Conservation (phyloP, 495 filamentous ascomycete genomes). For the Diplogelasinospora grovesii region DNA sequence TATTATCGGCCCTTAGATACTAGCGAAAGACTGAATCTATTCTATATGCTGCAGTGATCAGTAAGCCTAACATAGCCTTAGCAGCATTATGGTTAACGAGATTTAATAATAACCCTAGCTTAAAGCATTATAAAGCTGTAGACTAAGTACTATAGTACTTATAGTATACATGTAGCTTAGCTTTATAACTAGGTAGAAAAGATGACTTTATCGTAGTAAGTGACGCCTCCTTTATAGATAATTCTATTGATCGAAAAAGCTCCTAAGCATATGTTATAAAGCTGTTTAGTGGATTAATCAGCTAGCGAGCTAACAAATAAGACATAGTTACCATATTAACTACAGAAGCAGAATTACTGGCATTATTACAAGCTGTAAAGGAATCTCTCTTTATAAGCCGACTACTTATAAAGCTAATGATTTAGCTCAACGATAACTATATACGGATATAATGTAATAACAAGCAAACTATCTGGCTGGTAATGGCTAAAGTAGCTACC, state of each 20-base stretch:
- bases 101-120: conserved; percentile 7
- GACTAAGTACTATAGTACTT: conserved; percentile 10
- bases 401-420: too few species aligned
- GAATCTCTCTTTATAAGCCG: too few species aligned
- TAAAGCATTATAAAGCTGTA: conserved; percentile 3
- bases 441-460: too few species aligned
- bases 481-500: too few species aligned
- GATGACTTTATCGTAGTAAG: conserved; percentile 6
- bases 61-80: conserved; percentile 10
- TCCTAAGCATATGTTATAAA: too few species aligned
- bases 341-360: too few species aligned
- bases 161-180: not conserved
- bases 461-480: too few species aligned
- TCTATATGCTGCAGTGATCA: conserved; percentile 9
- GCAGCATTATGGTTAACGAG: not conserved
- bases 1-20: not conserved
- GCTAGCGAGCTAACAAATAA: too few species aligned
- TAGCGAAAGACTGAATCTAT: conserved; percentile 6
- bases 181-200: conserved; percentile 4
- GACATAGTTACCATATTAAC: too few species aligned
- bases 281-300: too few species aligned
- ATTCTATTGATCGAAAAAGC: conserved; percentile 2
- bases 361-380: too few species aligned
- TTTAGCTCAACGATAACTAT: too few species aligned
- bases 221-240: conserved; percentile 2